These are phyloP conservation scores for Diaporthe sp. DNA, from an alignment of 2,329 filamentous ascomycete species.

Conservation along the genomic window DNA sequence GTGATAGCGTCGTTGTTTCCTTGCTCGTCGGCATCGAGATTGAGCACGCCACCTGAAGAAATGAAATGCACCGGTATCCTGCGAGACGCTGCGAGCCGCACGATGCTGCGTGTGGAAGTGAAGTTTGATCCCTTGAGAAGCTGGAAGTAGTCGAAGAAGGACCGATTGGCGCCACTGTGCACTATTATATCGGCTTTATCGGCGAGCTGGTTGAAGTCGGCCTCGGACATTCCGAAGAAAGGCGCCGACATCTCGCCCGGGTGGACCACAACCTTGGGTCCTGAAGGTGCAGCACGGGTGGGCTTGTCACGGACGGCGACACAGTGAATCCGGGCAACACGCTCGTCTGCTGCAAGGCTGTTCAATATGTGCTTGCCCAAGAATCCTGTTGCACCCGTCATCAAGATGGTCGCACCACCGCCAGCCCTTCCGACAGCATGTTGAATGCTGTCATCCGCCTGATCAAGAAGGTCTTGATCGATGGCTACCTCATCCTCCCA, in stretches of 20 bases:
- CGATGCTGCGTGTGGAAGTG: slow-evolving; percentile 52
- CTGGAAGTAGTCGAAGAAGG: slow-evolving; percentile 55
- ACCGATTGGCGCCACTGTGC: slow-evolving; percentile 63
- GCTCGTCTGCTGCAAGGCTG: slow-evolving; percentile 50
- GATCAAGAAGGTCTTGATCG: slow-evolving; percentile 24
- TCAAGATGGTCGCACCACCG: slow-evolving; percentile 42
- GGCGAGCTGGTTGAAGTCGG: slow-evolving; percentile 29
- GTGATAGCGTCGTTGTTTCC: not conserved
- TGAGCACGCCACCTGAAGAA: slow-evolving; percentile 45
- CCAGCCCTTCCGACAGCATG: not conserved
- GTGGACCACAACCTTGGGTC: slow-evolving; percentile 41
- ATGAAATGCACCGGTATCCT: slow-evolving; percentile 51
- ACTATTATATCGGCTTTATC: slow-evolving; percentile 59
- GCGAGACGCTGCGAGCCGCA: slow-evolving; percentile 47
- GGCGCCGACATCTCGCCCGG: slow-evolving; percentile 47
- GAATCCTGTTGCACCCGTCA: slow-evolving; percentile 58
- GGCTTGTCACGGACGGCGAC: slow-evolving; percentile 53
- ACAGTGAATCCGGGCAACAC: slow-evolving; percentile 57
- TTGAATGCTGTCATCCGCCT: slow-evolving; percentile 43
- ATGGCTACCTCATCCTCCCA: slow-evolving; percentile 19
- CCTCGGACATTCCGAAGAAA: slow-evolving; percentile 43
- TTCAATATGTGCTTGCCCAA: slow-evolving; percentile 56
- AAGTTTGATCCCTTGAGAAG: slow-evolving; percentile 54
- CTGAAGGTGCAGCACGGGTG: not conserved
- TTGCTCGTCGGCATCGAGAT: slow-evolving; percentile 7